Evolutionary conservation across 2,329 filamentous ascomycete species (phyloP).

Genomic region (Ceratocystis cubensis): DNA sequence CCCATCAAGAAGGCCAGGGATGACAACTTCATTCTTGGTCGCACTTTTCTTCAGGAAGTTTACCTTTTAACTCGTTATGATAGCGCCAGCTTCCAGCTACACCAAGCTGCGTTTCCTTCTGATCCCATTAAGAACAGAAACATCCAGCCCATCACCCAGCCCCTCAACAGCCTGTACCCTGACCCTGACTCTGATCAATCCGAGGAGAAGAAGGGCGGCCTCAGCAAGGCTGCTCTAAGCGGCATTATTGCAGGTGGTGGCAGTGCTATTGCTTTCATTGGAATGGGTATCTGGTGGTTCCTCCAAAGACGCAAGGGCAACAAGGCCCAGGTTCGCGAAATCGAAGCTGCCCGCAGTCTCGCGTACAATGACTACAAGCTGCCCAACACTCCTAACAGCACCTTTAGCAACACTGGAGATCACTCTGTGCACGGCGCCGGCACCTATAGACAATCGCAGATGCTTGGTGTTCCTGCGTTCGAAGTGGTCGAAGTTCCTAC

Average conservation of each 20-base stretch:
- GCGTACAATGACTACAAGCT: constrained; percentile 23
- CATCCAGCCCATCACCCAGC: constrained; percentile 29
- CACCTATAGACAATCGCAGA: neutral
- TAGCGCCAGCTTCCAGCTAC: constrained; percentile 39
- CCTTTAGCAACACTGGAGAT: constrained; percentile 29
- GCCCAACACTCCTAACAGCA: constrained; percentile 25
- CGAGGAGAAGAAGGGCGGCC: constrained; percentile 21
- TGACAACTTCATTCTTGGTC: constrained; percentile 49
- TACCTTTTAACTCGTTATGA: constrained; percentile 48
- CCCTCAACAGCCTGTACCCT: constrained; percentile 37
- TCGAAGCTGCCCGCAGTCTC: constrained; percentile 12
- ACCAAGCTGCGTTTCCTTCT: constrained; percentile 42
- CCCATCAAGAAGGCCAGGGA: constrained; percentile 47
- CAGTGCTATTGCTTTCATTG: constrained; percentile 28
- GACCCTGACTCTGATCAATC: constrained; percentile 25
- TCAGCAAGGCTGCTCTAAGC: constrained; percentile 33
- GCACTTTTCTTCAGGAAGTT: constrained; percentile 58
- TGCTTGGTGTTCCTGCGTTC: constrained; percentile 19
- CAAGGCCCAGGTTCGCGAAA: constrained; percentile 9
- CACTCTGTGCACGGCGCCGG: constrained; percentile 25
- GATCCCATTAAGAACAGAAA: constrained; percentile 31
- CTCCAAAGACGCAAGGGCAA: constrained; percentile 29
- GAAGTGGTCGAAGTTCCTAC: constrained; percentile 18
- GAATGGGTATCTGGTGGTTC: constrained; percentile 28
- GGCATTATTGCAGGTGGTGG: constrained; percentile 36